Conservation (phyloP, 176 grass and related monocot genomes). For the Alloteropsis semialata region DNA sequence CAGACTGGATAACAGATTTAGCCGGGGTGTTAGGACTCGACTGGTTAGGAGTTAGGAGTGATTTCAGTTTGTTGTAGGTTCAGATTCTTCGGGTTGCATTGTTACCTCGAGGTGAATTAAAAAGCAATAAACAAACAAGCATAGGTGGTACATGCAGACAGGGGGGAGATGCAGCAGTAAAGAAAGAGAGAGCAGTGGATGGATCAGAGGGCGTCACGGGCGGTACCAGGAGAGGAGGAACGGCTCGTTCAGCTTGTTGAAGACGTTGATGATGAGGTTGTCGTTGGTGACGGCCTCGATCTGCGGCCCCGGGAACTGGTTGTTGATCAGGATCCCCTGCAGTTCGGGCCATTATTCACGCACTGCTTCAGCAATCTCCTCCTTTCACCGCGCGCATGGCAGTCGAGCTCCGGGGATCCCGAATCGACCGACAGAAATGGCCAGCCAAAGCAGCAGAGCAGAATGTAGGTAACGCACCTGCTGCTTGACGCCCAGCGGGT, state of each 20-base stretch:
- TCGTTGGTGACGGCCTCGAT: conserved; percentile 94
- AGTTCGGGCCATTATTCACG: not conserved
- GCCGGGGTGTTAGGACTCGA: not conserved
- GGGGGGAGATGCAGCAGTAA: not conserved
- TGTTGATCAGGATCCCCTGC: conserved; percentile 92
- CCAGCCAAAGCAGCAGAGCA: not conserved
- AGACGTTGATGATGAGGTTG: conserved; percentile 88
- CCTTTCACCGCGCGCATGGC: not conserved
- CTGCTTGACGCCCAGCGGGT: conserved; percentile 83
- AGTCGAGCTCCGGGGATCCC: too few species aligned
- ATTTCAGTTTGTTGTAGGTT: not conserved
- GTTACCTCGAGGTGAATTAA: not conserved
- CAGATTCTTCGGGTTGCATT: not conserved
- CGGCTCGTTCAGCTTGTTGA: conserved; percentile 82
- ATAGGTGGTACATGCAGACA: not conserved
- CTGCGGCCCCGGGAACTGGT: conserved; percentile 89
- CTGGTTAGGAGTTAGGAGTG: too few species aligned
- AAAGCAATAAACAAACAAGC: not conserved
- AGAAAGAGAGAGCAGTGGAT: not conserved
- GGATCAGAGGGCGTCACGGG: not conserved
- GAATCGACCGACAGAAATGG: not conserved
- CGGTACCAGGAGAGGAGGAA: conserved; percentile 93
- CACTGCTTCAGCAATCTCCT: not conserved
- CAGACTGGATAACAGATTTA: not conserved
- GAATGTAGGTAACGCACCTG: conserved; percentile 31